phyloP scores from a whole-genome alignment of 805 yeast genomes.

The Barnettozyma californica region DNA sequence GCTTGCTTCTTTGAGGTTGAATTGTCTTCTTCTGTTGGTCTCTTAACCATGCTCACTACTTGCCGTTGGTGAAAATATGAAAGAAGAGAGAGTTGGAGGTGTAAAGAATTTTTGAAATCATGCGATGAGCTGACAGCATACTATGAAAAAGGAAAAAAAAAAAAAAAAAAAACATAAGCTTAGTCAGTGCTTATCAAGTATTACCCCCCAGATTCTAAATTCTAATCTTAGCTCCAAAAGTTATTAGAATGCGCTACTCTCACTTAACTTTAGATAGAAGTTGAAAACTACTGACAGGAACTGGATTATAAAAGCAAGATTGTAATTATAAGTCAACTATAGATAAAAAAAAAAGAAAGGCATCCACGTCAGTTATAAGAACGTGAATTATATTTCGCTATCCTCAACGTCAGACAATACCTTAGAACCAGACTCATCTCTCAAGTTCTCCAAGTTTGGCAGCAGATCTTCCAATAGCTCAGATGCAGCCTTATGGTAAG shows the following conservation, averaged over 20 bases:
- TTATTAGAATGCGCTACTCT: neutral
- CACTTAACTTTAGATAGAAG: neutral
- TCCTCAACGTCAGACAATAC: slow-evolving; percentile 23
- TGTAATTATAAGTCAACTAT: neutral
- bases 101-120: neutral
- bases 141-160: neutral
- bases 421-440: slow-evolving; percentile 42
- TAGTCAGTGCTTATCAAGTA: neutral
- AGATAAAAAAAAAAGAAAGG: neutral
- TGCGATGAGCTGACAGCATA: neutral
- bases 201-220: too few relatives aligned
- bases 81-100: neutral
- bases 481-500: slow-evolving; percentile 70
- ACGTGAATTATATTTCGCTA: slow-evolving; percentile 14
- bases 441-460: slow-evolving; percentile 56
- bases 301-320: neutral
- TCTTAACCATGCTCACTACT: neutral
- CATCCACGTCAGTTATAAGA: neutral
- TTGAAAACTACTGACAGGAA: too few relatives aligned
- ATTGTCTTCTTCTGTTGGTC: neutral
- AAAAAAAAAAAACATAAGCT: too few relatives aligned
- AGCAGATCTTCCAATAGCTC: slow-evolving; percentile 61
- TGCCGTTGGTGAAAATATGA: neutral
- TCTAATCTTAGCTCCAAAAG: too few relatives aligned
- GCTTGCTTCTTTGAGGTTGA: slow-evolving; percentile 8